A percentile compares a stretch with the other conserved stretches of the same genome.
Conservation (phyloP, 1,139 yeast species). For the Kurtzmaniella natalensis region DNA sequence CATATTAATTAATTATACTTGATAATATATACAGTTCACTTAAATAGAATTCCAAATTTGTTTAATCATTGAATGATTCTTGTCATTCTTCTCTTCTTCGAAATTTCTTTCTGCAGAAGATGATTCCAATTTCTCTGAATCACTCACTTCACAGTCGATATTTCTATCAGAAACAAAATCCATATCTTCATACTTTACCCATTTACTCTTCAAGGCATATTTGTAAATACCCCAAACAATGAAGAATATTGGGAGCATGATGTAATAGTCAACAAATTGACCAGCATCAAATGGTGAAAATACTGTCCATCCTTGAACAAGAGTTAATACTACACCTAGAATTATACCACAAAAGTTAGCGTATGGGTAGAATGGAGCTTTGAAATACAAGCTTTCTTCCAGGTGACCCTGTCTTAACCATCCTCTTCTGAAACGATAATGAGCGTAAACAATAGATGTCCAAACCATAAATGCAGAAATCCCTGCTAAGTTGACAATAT, state of each 20-base stretch:
- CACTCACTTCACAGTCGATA: too few relatives aligned
- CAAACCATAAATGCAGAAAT: background rate
- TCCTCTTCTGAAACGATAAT: conserved; percentile 48
- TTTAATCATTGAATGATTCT: too few relatives aligned
- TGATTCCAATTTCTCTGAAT: too few relatives aligned
- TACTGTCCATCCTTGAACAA: background rate
- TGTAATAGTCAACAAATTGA: background rate
- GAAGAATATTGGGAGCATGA: background rate
- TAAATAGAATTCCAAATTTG: too few relatives aligned
- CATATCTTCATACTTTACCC: background rate
- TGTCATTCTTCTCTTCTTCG: too few relatives aligned
- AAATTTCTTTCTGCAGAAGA: too few relatives aligned
- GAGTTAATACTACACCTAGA: background rate
- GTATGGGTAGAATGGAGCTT: background rate
- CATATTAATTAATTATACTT: too few relatives aligned
- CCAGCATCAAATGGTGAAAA: background rate
- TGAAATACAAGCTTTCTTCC: background rate
- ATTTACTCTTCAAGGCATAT: background rate
- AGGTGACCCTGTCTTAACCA: conserved; percentile 43
- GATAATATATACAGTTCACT: too few relatives aligned
- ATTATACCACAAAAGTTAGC: background rate
- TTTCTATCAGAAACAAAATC: too few relatives aligned
- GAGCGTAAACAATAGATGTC: conserved; percentile 39
- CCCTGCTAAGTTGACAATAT: background rate
- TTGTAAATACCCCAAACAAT: background rate